Conservation (phyloP, 495 filamentous ascomycete species). For the Neurospora sp. region DNA sequence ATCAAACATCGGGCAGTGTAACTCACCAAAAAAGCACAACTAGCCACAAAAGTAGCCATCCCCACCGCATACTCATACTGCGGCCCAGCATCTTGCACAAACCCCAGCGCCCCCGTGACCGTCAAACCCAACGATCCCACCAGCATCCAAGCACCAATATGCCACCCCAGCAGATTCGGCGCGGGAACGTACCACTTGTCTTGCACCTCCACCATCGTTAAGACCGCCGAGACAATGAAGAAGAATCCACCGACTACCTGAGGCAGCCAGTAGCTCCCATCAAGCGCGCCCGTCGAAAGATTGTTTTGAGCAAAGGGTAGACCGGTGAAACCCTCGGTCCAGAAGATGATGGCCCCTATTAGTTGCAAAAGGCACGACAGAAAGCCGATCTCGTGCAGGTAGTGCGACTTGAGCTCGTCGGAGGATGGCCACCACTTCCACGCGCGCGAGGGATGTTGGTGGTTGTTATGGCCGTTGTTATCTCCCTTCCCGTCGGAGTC, state of each 20-base stretch:
- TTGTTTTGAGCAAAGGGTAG: constrained; percentile 47
- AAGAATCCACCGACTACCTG: constrained; percentile 57
- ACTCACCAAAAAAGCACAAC: constrained; percentile 52
- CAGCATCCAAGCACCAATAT: constrained; percentile 35
- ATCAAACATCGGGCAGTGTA: too few relatives aligned
- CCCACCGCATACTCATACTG: constrained; percentile 46
- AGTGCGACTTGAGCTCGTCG: constrained; percentile 49
- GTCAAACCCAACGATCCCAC: constrained; percentile 57
- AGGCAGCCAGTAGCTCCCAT: constrained; percentile 57
- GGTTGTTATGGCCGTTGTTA: background rate
- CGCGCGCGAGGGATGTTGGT: constrained; percentile 2
- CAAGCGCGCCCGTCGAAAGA: constrained; percentile 19
- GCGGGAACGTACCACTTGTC: constrained; percentile 49
- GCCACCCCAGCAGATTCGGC: constrained; percentile 45
- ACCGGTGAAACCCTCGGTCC: constrained; percentile 57
- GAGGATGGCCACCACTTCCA: constrained; percentile 56
- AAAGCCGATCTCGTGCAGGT: constrained; percentile 59
- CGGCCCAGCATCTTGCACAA: constrained; percentile 22
- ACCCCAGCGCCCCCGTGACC: constrained; percentile 55
- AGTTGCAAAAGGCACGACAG: constrained; percentile 52
- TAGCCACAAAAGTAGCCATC: constrained; percentile 57
- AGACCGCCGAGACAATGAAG: constrained; percentile 47
- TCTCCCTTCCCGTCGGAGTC: background rate
- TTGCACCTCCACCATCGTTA: constrained; percentile 68
- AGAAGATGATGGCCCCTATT: constrained; percentile 55